A percentile compares a stretch with the other conserved stretches of the same genome.
These are phyloP conservation scores for Podaxis rugospora DNA, from an alignment of 768 basidiomycete species.

Conservation along the genomic window DNA sequence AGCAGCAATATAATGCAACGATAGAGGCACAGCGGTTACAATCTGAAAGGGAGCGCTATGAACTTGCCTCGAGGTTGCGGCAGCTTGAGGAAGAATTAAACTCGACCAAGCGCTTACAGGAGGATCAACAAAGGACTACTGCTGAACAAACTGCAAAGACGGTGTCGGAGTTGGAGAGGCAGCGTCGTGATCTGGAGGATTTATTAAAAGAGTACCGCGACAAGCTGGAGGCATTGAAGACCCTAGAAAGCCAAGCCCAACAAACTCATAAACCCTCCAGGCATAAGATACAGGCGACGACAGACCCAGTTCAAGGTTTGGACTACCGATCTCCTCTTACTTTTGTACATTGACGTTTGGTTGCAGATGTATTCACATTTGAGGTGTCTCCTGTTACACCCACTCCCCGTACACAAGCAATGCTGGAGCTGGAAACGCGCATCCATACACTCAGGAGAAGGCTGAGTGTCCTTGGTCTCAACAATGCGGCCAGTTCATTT, in stretches of 20 bases:
- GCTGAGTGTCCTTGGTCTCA: constrained; percentile 58
- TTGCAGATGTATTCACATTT: constrained; percentile 55
- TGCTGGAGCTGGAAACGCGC: constrained; percentile 40
- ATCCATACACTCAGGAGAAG: constrained; percentile 55
- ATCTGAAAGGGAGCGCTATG: constrained; percentile 17
- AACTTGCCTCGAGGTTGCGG: constrained; percentile 2
- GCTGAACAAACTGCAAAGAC: constrained; percentile 10
- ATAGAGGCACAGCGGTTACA: constrained; percentile 22
- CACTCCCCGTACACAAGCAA: constrained; percentile 31
- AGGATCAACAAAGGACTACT: constrained; percentile 16
- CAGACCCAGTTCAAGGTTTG: constrained; percentile 12
- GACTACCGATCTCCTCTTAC: background rate
- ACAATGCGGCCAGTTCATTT: constrained; percentile 45
- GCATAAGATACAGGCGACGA: background rate
- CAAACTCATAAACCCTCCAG: background rate
- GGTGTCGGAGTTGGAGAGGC: constrained; percentile 9
- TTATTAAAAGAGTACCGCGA: constrained; percentile 4
- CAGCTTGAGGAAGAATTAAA: constrained; percentile 12
- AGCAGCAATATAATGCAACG: constrained; percentile 16
- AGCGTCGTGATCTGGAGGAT: constrained; percentile 8
- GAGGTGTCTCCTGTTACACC: constrained; percentile 30
- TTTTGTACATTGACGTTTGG: background rate
- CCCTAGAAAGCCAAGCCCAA: background rate
- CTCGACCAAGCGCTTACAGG: constrained; percentile 17
- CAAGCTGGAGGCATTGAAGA: constrained; percentile 1